Evolutionary conservation across 1,284 basidiomycete species (phyloP).

Genomic region (Trichosporon asahii): DNA sequence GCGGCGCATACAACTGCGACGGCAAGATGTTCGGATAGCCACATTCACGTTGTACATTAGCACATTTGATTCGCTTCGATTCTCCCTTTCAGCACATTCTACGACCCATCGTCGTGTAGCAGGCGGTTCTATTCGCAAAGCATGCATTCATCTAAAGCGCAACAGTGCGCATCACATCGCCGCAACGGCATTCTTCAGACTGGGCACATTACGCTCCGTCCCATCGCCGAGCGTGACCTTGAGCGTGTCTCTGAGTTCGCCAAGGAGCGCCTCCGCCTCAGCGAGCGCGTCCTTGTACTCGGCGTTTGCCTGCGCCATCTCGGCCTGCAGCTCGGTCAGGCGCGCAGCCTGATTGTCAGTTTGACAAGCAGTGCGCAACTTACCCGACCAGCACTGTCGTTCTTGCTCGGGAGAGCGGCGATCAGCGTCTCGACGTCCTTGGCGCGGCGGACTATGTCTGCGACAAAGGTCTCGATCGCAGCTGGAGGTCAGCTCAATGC

Average conservation of each 20-base stretch:
- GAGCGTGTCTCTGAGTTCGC: slow-evolving; percentile 39
- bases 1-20: slow-evolving; percentile 30
- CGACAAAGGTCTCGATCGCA: slow-evolving; percentile 47
- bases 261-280: slow-evolving; percentile 42
- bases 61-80: background rate
- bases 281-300: slow-evolving; percentile 45
- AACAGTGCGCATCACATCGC: background rate
- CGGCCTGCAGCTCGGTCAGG: slow-evolving; percentile 39
- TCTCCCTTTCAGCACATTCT: background rate
- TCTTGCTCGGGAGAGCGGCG: slow-evolving; percentile 42
- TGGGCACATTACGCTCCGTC: slow-evolving; percentile 22
- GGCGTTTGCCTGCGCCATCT: slow-evolving; percentile 42
- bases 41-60: background rate
- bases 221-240: slow-evolving; percentile 35
- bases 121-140: background rate
- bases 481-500: slow-evolving; percentile 25
- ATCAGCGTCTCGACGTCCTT: slow-evolving; percentile 49
- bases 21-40: slow-evolving; percentile 28
- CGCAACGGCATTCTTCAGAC: background rate
- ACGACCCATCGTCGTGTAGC: background rate
- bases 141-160: background rate
- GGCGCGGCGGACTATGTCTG: slow-evolving; percentile 44
- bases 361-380: slow-evolving; percentile 16
- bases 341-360: slow-evolving; percentile 31
- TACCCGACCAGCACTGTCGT: slow-evolving; percentile 37